Base-by-base conservation (phyloP, 1,139 yeast genomes). In the Entelexis sorbosivorans region DNA sequence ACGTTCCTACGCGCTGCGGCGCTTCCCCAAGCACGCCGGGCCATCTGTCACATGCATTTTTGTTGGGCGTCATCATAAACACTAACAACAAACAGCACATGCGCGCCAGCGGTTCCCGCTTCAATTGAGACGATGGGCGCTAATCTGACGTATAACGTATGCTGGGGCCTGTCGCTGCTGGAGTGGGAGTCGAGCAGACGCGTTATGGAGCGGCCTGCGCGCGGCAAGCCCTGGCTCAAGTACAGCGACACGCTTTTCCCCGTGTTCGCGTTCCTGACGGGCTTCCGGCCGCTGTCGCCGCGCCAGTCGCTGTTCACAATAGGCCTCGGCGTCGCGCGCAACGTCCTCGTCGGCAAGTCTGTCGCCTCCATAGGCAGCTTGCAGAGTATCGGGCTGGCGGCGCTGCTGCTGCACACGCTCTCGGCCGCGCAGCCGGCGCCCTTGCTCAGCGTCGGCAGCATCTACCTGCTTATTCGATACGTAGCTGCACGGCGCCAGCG, bases 211-310 rank as follows among this genome's bases (percentile, higher is more conserved):
- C 34, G 19, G 24, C 44, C 33, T 10, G 24, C 9, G 10, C 34
- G 26, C 9, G 33, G 13, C 10, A 5, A 28, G 7, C 7, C 5
- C 34, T 16, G 16, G 13, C 19, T 20, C 14, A 28, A 28, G 34
- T 40, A 40, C 54, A 69, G 69, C 20, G 71, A 67, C 54, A 66
- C 71, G 2, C 61, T 68, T n/a, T 64, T 67, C 56, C 72, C 72
- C 7, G 59, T 66, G 34, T 66, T 67, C 52, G 62, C 65, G 20
- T 68, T 68, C 49, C 55, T 68, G 33, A 57, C 66, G 4, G 71
- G 72, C 16, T 59, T 66, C 64, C 56, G 62, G 13, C 50, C 59
- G 4, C 57, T 58, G 24, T 59, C 64, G 0, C 47, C 60, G 47
- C 49, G 51, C 31, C 58, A 63, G 36, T 59, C 64, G 26, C 55